Percentiles rank a stretch among this genome's conserved stretches.
These are phyloP conservation scores for Suillus alpinus DNA, from an alignment of 768 basidiomycete genomes.

Conservation along the genomic window DNA sequence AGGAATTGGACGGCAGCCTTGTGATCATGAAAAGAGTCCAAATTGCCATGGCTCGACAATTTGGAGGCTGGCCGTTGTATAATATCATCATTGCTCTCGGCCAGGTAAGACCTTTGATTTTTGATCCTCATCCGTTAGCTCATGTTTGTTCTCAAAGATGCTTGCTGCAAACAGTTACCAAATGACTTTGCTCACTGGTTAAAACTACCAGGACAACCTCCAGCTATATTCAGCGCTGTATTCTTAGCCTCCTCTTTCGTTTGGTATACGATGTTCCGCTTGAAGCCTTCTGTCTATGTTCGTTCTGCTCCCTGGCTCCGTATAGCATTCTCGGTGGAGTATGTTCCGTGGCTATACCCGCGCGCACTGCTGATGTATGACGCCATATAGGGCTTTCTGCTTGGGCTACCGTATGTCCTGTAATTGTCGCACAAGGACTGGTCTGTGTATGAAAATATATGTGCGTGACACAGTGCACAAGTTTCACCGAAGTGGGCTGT, in stretches of 20 bases:
- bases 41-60: constrained; percentile 75
- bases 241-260: constrained; percentile 83
- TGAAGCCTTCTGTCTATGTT: constrained; percentile 85
- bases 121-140: constrained; percentile 3
- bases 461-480: constrained; percentile 34
- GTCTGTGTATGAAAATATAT: neutral
- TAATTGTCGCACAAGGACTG: constrained; percentile 47
- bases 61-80: constrained; percentile 89
- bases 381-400: constrained; percentile 45
- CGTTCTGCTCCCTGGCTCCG: constrained; percentile 85
- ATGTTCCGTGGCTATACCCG: constrained; percentile 17
- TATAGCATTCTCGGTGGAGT: constrained; percentile 65
- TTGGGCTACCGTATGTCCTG: constrained; percentile 58
- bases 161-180: constrained; percentile 92
- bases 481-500: constrained; percentile 6
- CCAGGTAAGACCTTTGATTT: constrained; percentile 46
- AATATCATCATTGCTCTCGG: constrained; percentile 85
- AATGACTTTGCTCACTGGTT: constrained; percentile 84
- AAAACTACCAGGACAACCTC: constrained; percentile 75
- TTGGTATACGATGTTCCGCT: constrained; percentile 89
- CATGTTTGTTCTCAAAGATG: constrained; percentile 47
- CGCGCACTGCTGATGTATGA: constrained; percentile 1
- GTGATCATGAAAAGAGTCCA: constrained; percentile 83
- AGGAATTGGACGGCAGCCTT: constrained; percentile 52
- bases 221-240: constrained; percentile 87